These are phyloP conservation scores for Nitzschia inconspicua DNA, from an alignment of 108 stramenopile genomes.

Conservation along the genomic window DNA sequence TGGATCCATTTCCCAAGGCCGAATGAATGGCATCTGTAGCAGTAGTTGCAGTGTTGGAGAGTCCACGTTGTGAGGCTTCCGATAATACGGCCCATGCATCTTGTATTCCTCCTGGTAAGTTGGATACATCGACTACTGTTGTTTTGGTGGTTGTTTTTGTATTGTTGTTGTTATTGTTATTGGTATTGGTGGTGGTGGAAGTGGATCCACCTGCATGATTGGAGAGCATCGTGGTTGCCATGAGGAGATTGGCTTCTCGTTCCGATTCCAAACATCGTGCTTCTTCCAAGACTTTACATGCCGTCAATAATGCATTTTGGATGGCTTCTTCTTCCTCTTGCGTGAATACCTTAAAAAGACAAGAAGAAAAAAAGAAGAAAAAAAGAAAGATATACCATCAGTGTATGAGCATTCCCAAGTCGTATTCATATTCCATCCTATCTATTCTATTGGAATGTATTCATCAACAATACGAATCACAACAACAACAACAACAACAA, in stretches of 20 bases:
- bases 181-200: no score
- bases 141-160: background rate
- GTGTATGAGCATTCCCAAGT: no score
- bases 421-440: no score
- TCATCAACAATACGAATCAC: background rate
- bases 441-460: no score
- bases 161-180: no score
- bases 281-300: constrained; percentile 44
- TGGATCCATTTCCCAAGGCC: no score
- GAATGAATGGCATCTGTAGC: no score
- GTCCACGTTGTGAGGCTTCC: constrained; percentile 12
- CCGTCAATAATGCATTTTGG: constrained; percentile 14
- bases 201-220: background rate
- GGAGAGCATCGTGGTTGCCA: constrained; percentile 54
- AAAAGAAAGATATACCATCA: constrained; percentile 1
- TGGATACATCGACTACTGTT: constrained; percentile 20
- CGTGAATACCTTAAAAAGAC: constrained; percentile 3
- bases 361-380: background rate
- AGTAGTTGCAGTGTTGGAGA: no score
- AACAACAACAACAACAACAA: constrained; percentile 1
- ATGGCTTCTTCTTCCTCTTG: constrained; percentile 21
- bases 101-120: constrained; percentile 62
- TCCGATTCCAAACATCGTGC: constrained; percentile 63
- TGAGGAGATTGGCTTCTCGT: constrained; percentile 56
- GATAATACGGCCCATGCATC: constrained; percentile 64